These are phyloP conservation scores for Thinopyrum elongatum DNA, from an alignment of 176 grass and related monocot genomes.

Conservation along the genomic window DNA sequence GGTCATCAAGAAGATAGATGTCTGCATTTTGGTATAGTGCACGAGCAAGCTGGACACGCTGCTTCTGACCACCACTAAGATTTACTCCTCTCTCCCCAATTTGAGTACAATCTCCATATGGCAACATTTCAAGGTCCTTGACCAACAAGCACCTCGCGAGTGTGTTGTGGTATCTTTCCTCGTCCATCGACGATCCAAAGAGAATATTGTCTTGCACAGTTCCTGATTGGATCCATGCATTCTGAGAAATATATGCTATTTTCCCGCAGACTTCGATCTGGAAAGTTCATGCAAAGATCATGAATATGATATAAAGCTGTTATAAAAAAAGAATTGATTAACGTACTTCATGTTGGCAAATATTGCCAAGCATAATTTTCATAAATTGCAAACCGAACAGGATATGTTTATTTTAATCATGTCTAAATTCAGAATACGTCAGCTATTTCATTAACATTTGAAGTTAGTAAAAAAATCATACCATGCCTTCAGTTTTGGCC, in stretches of 20 bases:
- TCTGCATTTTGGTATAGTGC: conserved; percentile 90
- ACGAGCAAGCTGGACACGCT: conserved; percentile 86
- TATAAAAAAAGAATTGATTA: background rate
- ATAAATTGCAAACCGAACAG: background rate
- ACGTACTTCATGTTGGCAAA: background rate
- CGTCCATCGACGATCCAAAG: conserved; percentile 71
- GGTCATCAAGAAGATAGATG: conserved; percentile 91
- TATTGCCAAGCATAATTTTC: background rate
- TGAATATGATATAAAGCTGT: background rate
- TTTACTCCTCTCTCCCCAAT: conserved; percentile 95
- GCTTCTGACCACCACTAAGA: conserved; percentile 97
- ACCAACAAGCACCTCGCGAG: conserved; percentile 70
- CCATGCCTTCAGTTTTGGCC: conserved; percentile 52
- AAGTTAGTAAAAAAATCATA: conserved; percentile 33
- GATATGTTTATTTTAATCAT: background rate
- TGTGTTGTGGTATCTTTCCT: conserved; percentile 67
- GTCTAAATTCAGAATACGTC: background rate
- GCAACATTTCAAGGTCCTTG: conserved; percentile 80
- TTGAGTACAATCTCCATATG: conserved; percentile 71
- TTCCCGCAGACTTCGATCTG: conserved; percentile 80
- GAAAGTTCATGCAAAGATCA: conserved; percentile 16
- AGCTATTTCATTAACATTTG: background rate
- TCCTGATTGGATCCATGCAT: conserved; percentile 94
- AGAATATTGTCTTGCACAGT: conserved; percentile 89
- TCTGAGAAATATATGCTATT: conserved; percentile 88